These are phyloP conservation scores for Candida qinlingensis DNA, from an alignment of 805 yeast species.

Conservation along the genomic window DNA sequence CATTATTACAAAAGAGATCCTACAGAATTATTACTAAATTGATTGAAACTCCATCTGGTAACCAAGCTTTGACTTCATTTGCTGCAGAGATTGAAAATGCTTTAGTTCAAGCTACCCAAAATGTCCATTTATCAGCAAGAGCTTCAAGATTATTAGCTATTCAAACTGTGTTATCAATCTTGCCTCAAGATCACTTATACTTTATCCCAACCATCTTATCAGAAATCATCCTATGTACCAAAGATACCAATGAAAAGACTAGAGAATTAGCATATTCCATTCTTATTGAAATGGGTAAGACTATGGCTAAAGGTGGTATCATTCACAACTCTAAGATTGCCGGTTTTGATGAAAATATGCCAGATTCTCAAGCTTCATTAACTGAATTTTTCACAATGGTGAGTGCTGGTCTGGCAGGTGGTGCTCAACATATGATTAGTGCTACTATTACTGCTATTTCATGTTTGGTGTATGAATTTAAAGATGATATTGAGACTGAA, in stretches of 20 bases:
- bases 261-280: conserved; percentile 75
- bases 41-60: conserved; percentile 64
- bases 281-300: conserved; percentile 73
- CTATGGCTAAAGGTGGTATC: conserved; percentile 62
- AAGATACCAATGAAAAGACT: conserved; percentile 89
- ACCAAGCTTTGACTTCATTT: conserved; percentile 44
- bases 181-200: conserved; percentile 61
- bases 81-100: conserved; percentile 55
- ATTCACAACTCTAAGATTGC: conserved; percentile 63
- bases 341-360: conserved; percentile 56
- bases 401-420: conserved; percentile 93
- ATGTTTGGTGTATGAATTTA: conserved; percentile 82
- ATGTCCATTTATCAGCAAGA: conserved; percentile 69
- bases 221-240: conserved; percentile 85
- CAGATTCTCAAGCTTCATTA: conserved; percentile 61
- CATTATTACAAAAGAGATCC: conserved; percentile 81
- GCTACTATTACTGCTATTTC: conserved; percentile 92
- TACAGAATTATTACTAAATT: conserved; percentile 72
- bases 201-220: conserved; percentile 81
- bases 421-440: conserved; percentile 91
- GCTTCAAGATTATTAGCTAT: conserved; percentile 74
- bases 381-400: conserved; percentile 88
- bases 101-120: conserved; percentile 49
- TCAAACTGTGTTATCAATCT: conserved; percentile 47
- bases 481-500: conserved; percentile 52